Conservation (phyloP, 305 asterid genomes). For the Striga hermonthica region DNA sequence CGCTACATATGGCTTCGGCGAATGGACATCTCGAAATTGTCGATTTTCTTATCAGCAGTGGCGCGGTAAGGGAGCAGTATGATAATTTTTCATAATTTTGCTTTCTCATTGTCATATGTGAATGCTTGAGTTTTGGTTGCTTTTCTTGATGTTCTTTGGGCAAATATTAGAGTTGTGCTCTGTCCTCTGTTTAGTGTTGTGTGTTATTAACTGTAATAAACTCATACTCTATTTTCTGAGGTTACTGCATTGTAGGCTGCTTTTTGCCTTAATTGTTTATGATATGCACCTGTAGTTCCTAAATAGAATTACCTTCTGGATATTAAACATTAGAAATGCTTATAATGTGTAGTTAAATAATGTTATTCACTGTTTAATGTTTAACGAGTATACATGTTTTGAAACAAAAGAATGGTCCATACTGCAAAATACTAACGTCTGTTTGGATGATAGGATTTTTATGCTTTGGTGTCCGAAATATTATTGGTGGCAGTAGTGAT, state of each 20-base stretch:
- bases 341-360: neutral
- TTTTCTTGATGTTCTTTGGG: conserved; percentile 10
- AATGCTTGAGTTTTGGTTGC: conserved; percentile 18
- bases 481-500: neutral
- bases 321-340: neutral
- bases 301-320: no score
- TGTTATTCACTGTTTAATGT: neutral
- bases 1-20: conserved; percentile 96
- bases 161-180: neutral
- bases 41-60: conserved; percentile 62
- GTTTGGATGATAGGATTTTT: neutral
- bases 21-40: conserved; percentile 73
- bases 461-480: neutral
- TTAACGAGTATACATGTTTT: neutral
- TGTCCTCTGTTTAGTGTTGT: neutral
- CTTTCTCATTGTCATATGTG: conserved; percentile 1
- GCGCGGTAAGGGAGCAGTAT: conserved; percentile 54
- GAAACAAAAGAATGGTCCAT: neutral
- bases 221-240: no score
- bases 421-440: neutral
- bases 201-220: neutral
- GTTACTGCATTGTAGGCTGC: no score
- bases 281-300: no score
- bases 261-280: no score
- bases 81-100: neutral